Conservation (phyloP, 108 stramenopile genomes). For the Cyclostephanos invisitatus region DNA sequence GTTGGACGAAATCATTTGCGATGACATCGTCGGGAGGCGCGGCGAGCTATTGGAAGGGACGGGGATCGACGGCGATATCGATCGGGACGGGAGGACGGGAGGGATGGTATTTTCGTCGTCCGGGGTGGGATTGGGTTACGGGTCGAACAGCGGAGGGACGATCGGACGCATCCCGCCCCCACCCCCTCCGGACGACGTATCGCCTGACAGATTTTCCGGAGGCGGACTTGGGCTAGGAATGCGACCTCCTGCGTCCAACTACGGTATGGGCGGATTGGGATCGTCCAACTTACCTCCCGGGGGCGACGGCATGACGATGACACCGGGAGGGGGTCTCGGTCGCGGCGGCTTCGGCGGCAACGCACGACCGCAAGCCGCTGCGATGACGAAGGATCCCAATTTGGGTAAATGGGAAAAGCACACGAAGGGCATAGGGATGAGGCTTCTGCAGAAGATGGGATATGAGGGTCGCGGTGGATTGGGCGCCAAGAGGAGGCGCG, state of each 20-base stretch:
- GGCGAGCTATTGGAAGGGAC: neutral
- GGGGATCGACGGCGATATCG: neutral
- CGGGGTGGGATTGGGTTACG: neutral
- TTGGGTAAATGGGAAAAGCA: constrained; percentile 93
- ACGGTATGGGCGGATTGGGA: constrained; percentile 16
- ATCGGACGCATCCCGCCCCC: too few species aligned
- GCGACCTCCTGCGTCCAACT: neutral
- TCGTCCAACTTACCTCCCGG: neutral
- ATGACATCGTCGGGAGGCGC: neutral
- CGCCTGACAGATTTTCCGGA: neutral
- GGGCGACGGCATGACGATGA: neutral
- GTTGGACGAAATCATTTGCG: neutral
- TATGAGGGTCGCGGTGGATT: constrained; percentile 85
- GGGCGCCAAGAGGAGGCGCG: constrained; percentile 64
- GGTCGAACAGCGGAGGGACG: too few species aligned
- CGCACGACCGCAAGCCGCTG: neutral
- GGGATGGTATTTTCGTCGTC: neutral
- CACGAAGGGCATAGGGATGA: constrained; percentile 94
- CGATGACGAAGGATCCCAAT: constrained; percentile 39
- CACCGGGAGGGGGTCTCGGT: neutral
- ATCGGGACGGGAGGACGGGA: too few species aligned
- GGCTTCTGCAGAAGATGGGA: constrained; percentile 90
- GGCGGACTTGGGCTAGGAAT: constrained; percentile 6
- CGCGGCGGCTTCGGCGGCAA: neutral
- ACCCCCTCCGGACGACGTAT: too few species aligned